Base-by-base conservation (phyloP, 352 stramenopile species). In the Saprolegnia parasitica region DNA sequence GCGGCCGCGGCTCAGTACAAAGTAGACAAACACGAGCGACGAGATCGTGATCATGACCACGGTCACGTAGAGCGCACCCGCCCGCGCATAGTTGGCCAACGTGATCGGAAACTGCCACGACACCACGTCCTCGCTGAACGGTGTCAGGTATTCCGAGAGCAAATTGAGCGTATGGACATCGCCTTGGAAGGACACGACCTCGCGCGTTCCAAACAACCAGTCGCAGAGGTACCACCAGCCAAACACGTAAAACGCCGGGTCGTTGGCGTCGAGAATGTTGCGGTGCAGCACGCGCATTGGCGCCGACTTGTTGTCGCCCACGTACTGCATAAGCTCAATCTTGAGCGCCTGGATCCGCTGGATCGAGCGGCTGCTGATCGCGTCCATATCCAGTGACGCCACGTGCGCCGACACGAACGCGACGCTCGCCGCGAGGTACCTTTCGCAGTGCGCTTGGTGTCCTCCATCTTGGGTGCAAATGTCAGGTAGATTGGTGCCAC, bases 131-230 rank as follows among this genome's bases (percentile, higher is more conserved):
- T 60, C 3, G 52, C 52, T 60, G 9, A 21, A 60, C 11, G 52
- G 52, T 3, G 52, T 9, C 3, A 66, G 58, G 18, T 29, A 66
- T 52, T 49, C 32, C 16, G 58, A 55, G 40, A 66, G 46, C 15
- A 66, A 21, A 21, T 66, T 66, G 21, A 66, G 9, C 8, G 32
- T 21, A 2, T 16, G 10, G 1, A 1, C 29, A 21, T 66, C 58
- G 1, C 58, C 58, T 56, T 66, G 58, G 21, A 66, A 66, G 3
- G 58, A 66, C 0, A 66, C n/a, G 18, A 66, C 58, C 21, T 66
- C 58, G 16, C 58, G 58, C 15, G 58, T 40, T 26, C 35, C 58
- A 56, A 66, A 54, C 6, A 54, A 4, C 58, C 58, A 66, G n/a
- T 66, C 58, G 16, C 29, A 55, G 9, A 46, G 18, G 16, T 52